phyloP scores from a whole-genome alignment of 805 yeast genomes.

The Teunomyces panamensis region DNA sequence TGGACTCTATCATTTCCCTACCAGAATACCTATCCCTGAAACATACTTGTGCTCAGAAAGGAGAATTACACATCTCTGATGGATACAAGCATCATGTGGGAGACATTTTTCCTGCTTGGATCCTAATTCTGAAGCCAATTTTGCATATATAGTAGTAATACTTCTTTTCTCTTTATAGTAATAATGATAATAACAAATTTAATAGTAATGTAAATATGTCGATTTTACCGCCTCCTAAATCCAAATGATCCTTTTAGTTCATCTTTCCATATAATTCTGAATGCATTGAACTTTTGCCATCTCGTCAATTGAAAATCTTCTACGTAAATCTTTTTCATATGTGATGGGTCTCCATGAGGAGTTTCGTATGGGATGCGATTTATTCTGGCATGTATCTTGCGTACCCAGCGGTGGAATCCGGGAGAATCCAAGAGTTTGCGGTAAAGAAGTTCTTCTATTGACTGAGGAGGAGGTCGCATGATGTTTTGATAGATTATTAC shows the following conservation, averaged over 20 bases:
- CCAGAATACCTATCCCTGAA: neutral
- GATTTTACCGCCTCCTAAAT: slow-evolving; percentile 28
- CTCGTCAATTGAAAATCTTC: slow-evolving; percentile 47
- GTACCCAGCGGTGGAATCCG: slow-evolving; percentile 61
- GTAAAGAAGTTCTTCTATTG: slow-evolving; percentile 48
- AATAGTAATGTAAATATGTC: neutral
- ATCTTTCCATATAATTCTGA: slow-evolving; percentile 53
- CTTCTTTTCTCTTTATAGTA: slow-evolving; percentile 3
- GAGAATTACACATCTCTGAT: slow-evolving; percentile 56
- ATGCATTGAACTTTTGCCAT: slow-evolving; percentile 59
- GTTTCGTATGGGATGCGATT: slow-evolving; percentile 55
- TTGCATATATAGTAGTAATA: slow-evolving; percentile 39
- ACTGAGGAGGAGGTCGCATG: slow-evolving; percentile 16
- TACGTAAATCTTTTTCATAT: slow-evolving; percentile 17
- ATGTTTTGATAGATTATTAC: neutral
- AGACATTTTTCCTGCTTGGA: slow-evolving; percentile 73
- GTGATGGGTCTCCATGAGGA: slow-evolving; percentile 9
- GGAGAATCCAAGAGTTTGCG: slow-evolving; percentile 51
- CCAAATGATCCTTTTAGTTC: slow-evolving; percentile 59
- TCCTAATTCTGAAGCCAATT: slow-evolving; percentile 64
- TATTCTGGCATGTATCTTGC: slow-evolving; percentile 57
- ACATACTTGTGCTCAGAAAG: slow-evolving; percentile 6
- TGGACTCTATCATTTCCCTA: slow-evolving; percentile 41
- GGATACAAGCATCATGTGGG: slow-evolving; percentile 59
- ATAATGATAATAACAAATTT: neutral